Base-by-base conservation (phyloP, 2,329 filamentous ascomycete genomes). In the Penicillium sp. region DNA sequence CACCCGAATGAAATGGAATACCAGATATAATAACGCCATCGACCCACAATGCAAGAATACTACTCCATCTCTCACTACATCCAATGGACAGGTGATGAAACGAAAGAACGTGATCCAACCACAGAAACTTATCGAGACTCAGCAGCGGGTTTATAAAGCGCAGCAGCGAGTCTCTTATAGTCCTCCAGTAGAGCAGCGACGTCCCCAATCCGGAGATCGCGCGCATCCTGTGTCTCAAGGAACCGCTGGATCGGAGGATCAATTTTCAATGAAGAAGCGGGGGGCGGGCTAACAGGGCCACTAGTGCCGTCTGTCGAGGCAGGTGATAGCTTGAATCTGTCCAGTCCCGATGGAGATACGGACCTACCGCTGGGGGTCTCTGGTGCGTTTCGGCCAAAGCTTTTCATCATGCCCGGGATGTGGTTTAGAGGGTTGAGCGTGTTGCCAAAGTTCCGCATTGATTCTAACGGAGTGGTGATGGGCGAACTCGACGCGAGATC, bases 341-440 rank as follows among this genome's bases (percentile, higher is more conserved):
- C 67, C 3, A 75, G 74, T 62, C 75, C 70, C 19, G 79, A 71
- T 46, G 75, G 65, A 15, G 76, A 64, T 16, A 75, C 55, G 23
- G 78, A 73, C 25, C 81, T 75, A 10, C 74, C 72, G 9, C 78
- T 67, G 44, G 67, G 80, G 9, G 79, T 74, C 21, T 78, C 74
- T 23, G 78, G 68, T 3, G 69, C 59, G 39, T 63, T 72, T 45
- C 76, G 75, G 27, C 90, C 89, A 66, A 96, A 93, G 0, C 87
- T 87, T 55, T 89, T 85, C 64, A 95, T 88, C 70, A 94, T 91
- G 34, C 86, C 82, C 9, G 88, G 86, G 50, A 96, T 84, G 50
- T 91, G 85, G 44, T 87, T 90, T 71, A 96, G 87, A 3, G 91
- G 91, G 67, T 96, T 96, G 34, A 96, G 79, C 0, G 88, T 87